Conservation (phyloP, 2,329 filamentous ascomycete species). For the Scortechinia acanthostroma region DNA sequence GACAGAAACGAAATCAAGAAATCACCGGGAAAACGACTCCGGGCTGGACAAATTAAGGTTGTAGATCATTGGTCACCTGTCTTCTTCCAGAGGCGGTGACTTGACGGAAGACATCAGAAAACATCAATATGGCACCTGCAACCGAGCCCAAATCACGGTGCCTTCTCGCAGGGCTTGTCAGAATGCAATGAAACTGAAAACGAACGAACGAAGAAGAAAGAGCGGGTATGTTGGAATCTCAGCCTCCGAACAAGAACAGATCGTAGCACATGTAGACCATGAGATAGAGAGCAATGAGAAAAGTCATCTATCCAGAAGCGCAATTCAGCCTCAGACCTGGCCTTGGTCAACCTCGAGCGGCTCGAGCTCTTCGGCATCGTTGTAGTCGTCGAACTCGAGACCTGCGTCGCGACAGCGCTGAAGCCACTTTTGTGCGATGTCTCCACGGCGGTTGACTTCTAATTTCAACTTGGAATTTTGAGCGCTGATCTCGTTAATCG, state of each 20-base stretch:
- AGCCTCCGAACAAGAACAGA: neutral
- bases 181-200: neutral
- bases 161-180: neutral
- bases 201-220: neutral
- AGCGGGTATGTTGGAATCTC: neutral
- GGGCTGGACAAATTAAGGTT: too few relatives aligned
- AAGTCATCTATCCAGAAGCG: neutral
- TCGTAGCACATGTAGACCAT: slow-evolving; percentile 2
- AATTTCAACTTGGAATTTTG: slow-evolving; percentile 58
- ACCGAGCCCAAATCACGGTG: neutral
- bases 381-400: slow-evolving; percentile 1
- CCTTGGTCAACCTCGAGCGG: neutral
- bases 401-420: neutral
- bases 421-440: slow-evolving; percentile 23
- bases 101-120: too few relatives aligned
- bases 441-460: slow-evolving; percentile 48
- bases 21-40: neutral
- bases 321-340: neutral
- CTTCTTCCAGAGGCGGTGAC: too few relatives aligned
- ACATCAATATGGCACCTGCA: too few relatives aligned
- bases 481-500: slow-evolving; percentile 45
- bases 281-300: too few relatives aligned
- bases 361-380: neutral
- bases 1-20: neutral
- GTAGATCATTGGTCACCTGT: too few relatives aligned